Base-by-base conservation (phyloP, 352 stramenopile species). In the Elongisporangium prolatum region DNA sequence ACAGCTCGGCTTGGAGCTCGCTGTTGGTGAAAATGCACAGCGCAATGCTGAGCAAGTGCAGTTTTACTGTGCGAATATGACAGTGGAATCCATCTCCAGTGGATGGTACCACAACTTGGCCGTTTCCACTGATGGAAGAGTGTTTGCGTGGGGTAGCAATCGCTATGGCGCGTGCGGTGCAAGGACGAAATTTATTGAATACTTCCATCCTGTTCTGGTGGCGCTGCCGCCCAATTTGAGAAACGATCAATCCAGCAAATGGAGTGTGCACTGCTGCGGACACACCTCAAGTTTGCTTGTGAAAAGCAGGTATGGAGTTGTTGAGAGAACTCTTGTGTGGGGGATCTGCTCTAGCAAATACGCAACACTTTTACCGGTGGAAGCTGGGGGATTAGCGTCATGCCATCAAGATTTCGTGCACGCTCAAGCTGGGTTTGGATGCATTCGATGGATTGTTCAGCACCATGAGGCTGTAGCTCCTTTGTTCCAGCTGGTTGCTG, bases 61-160 rank as follows among this genome's bases (percentile, higher is more conserved):
- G n/a, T 79, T 80, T 58, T 64, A 59, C 37, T 50, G 65, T 20
- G 22, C 34, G n/a, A 48, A 52, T 37, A n/a, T 63, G 48, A 3
- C 14, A 14, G 60, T 77, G 51, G n/a, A 21, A 9, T 40, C 62
- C 6, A 56, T 84, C 18, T 61, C 60, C 1, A 66, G 67, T 14
- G 71, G 74, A 17, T 84, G 67, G 61, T 54, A 75, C 28, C 74
- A 84, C 51, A 74, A 50, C 8, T 11, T 79, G 11, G 74, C 69
- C 16, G 16, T 75, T 5, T 52, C 63, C 14, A 60, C 22, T 14
- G 68, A 67, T 21, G 34, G 37, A 10, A 34, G 59, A 2, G 38
- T 84, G 1, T 81, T 67, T 44, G 58, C 61, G 16, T 81, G 74
- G 71, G 74, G 74, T 14, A 75, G 59, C 52, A 84, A 84, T 50